Base-by-base conservation (phyloP, 2,329 filamentous ascomycete genomes). In the Hortaea sp. region DNA sequence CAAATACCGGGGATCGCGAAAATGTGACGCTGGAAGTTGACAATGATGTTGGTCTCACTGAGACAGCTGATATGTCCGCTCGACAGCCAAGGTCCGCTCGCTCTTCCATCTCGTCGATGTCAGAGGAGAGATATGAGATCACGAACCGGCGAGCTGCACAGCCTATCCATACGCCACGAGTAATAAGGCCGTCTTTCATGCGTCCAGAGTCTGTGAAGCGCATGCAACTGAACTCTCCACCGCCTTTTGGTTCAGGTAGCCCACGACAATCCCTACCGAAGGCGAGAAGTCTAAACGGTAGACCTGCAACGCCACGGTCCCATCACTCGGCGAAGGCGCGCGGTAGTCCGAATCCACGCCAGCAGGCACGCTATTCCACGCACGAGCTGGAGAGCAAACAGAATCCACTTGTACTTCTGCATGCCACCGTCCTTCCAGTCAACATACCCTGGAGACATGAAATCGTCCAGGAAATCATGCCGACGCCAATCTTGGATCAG, bases 391-490 rank as follows among this genome's bases (percentile, higher is more conserved):
- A 45, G 10, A 50, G 53, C 20, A 53, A 53, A 34, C 50, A 56
- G 7, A 57, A 57, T n/a, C 86, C 86, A 2, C 72, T 92, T 2
- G 84, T 92, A 1, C 70, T 92, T 41, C 71, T 92, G 4, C 86
- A 92, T 56, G 81, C 86, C 32, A 89, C 85, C 0, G 70, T 90
- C 0, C 69, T 92, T 5, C 85, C 86, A 0, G 71, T 87, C 7
- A 72, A 79, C 37, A 78, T 83, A 71, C 70, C 73, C 1, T 88
- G 83, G 40, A 68, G 71, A 4, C 63, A 68, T 44, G 65, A 71
- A 6, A 56, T 68, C 12, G 67, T 81, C 55, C 67, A 66, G 41
- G 71, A 73, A 30, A 62, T 75, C 5, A 65, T 80, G 48, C 76
- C 76, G 51, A 65, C 65, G 51, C 60, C 65, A 66, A 54, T 78